Conservation (phyloP, 1,284 basidiomycete genomes). For the Ceratobasidium sp. region DNA sequence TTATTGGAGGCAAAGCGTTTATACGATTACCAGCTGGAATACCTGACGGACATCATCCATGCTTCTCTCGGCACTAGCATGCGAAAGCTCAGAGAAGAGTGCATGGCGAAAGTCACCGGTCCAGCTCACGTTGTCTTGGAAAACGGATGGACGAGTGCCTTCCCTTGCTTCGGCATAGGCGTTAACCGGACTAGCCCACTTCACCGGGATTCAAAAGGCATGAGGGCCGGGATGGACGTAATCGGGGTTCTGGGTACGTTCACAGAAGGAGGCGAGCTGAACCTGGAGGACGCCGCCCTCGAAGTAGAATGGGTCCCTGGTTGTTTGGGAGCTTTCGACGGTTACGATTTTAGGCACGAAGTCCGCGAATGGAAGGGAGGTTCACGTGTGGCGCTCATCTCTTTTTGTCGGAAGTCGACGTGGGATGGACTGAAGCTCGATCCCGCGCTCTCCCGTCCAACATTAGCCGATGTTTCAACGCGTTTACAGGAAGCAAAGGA, state of each 20-base stretch:
- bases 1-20: conserved; percentile 23
- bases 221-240: conserved; percentile 14
- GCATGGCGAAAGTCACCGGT: conserved; percentile 8
- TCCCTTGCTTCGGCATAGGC: conserved; percentile 24
- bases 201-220: conserved; percentile 15
- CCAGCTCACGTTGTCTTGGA: background rate
- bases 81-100: background rate
- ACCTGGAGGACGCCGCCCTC: conserved; percentile 7
- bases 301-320: conserved; percentile 18
- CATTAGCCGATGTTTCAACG: background rate
- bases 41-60: conserved; percentile 20
- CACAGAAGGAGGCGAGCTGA: background rate
- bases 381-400: background rate
- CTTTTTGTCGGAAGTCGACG: conserved; percentile 14
- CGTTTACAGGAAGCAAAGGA: no score
- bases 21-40: background rate
- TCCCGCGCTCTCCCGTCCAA: background rate
- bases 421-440: background rate
- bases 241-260: conserved; percentile 26
- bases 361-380: background rate
- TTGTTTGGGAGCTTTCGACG: conserved; percentile 49
- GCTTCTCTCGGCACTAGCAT: background rate
- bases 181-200: conserved; percentile 6
- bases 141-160: conserved; percentile 23
- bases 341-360: conserved; percentile 59